These are phyloP conservation scores for Sphaerulina musiva DNA, from an alignment of 2,329 filamentous ascomycete genomes.

Conservation along the genomic window DNA sequence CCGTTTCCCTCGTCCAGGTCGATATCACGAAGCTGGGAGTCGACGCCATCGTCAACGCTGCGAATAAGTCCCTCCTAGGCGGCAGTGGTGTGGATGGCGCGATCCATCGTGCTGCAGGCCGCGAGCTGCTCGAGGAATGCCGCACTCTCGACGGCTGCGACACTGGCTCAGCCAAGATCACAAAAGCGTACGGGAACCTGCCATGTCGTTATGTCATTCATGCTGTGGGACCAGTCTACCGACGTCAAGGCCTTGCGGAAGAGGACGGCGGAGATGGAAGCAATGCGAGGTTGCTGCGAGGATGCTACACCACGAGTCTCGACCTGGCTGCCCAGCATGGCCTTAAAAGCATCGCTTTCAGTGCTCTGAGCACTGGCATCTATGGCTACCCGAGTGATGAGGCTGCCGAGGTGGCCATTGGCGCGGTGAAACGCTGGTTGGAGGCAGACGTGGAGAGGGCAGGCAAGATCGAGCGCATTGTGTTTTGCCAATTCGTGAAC, in stretches of 20 bases:
- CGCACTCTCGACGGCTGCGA: constrained; percentile 62
- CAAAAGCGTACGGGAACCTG: constrained; percentile 61
- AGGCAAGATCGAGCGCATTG: constrained; percentile 59
- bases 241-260: constrained; percentile 31
- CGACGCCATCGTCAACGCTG: constrained; percentile 88
- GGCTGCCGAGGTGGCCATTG: constrained; percentile 66
- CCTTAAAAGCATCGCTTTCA: constrained; percentile 71
- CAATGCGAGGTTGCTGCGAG: constrained; percentile 43
- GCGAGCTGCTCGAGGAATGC: constrained; percentile 63
- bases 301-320: constrained; percentile 66
- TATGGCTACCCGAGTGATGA: constrained; percentile 76
- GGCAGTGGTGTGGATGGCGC: constrained; percentile 76
- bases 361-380: constrained; percentile 77
- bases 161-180: constrained; percentile 79
- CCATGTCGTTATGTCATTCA: constrained; percentile 79
- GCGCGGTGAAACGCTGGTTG: constrained; percentile 53
- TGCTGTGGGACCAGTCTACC: constrained; percentile 79
- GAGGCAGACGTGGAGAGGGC: constrained; percentile 38
- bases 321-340: constrained; percentile 62
- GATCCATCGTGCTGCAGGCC: constrained; percentile 79
- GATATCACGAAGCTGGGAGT: constrained; percentile 76
- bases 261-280: constrained; percentile 27
- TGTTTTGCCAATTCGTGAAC: constrained; percentile 76
- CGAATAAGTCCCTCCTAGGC: constrained; percentile 69
- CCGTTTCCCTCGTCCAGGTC: constrained; percentile 61